Evolutionary conservation across 2,329 filamentous ascomycete genomes (phyloP).

Genomic region (Coniella vitis): DNA sequence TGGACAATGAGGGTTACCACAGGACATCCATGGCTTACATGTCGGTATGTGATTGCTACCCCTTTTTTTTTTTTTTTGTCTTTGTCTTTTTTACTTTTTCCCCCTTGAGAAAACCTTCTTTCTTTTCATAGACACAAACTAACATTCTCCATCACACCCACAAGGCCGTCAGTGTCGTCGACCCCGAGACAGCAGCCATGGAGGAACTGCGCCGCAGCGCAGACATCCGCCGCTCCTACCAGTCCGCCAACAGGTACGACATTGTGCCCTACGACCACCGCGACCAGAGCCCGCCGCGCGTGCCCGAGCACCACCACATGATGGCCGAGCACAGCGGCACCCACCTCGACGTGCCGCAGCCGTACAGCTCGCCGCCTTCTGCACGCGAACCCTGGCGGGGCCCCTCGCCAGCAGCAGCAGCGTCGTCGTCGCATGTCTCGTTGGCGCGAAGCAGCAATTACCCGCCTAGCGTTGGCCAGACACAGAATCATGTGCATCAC

Average conservation of each 20-base stretch:
- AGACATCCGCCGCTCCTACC: not conserved
- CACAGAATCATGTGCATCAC: too few species aligned
- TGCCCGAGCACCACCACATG: not conserved
- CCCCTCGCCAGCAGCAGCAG: not conserved
- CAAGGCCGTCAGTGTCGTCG: constrained; percentile 1
- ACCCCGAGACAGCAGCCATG: not conserved
- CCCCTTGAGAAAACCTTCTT: not conserved
- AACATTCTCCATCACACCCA: not conserved
- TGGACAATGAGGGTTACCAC: not conserved
- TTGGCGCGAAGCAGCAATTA: not conserved
- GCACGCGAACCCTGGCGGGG: too few species aligned
- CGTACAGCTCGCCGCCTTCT: not conserved
- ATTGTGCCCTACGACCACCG: not conserved
- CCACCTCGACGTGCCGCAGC: not conserved
- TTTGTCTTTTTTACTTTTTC: not conserved
- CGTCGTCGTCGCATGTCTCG: not conserved
- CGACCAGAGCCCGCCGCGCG: not conserved
- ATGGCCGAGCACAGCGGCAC: not conserved
- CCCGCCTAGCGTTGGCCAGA: not conserved
- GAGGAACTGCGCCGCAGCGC: constrained; percentile 1
- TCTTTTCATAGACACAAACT: not conserved
- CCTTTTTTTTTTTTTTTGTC: not conserved
- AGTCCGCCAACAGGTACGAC: not conserved
- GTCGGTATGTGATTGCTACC: constrained; percentile 3
- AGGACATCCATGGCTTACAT: constrained; percentile 1